These are phyloP conservation scores for Chaetomium cochliodes DNA, from an alignment of 495 filamentous ascomycete genomes.

Conservation along the genomic window DNA sequence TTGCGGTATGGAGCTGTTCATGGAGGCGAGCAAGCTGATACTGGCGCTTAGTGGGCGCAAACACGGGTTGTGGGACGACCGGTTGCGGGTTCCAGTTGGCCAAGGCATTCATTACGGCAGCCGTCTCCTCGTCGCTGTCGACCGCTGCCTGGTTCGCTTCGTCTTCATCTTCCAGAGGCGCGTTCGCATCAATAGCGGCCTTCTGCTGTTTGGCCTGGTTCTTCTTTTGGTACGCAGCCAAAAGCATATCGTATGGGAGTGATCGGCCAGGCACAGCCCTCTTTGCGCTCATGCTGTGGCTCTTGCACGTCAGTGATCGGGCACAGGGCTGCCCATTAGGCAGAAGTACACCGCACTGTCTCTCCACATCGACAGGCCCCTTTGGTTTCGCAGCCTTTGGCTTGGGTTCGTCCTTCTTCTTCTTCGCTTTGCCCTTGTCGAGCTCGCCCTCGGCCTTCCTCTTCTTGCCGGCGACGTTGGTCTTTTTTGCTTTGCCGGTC, in stretches of 20 bases:
- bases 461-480: constrained; percentile 67
- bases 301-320: constrained; percentile 91
- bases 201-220: constrained; percentile 98
- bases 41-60: constrained; percentile 65
- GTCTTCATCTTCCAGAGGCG: constrained; percentile 84
- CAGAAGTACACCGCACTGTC: constrained; percentile 90
- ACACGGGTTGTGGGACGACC: constrained; percentile 60
- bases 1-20: constrained; percentile 80
- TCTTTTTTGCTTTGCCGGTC: constrained; percentile 72
- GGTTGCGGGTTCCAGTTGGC: constrained; percentile 72
- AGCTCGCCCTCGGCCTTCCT: constrained; percentile 81
- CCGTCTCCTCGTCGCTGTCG: constrained; percentile 91
- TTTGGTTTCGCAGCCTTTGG: constrained; percentile 84
- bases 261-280: constrained; percentile 84
- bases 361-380: constrained; percentile 93
- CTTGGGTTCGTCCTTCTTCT: constrained; percentile 96
- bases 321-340: constrained; percentile 83
- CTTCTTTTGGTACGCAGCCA: constrained; percentile 96
- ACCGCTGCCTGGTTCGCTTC: constrained; percentile 69
- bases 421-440: constrained; percentile 76
- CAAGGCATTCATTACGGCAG: constrained; percentile 81
- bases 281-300: constrained; percentile 95
- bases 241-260: constrained; percentile 90
- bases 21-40: constrained; percentile 84
- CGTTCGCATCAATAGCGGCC: constrained; percentile 89